Conservation (phyloP, 1,284 basidiomycete species). For the Moesziomyces parantarcticus region DNA sequence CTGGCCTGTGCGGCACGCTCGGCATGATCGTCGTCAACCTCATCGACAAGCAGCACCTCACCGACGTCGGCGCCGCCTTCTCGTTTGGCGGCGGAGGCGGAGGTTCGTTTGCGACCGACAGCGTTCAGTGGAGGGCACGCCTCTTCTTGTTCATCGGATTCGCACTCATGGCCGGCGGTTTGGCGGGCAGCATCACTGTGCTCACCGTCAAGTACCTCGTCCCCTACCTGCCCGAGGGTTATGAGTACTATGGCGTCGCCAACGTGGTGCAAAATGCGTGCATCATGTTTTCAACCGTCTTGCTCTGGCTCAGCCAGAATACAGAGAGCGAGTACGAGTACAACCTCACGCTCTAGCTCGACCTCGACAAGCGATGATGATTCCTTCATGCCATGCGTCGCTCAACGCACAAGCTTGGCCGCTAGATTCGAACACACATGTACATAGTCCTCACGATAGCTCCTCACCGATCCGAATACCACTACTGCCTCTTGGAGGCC, state of each 20-base stretch:
- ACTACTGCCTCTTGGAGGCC: too few relatives aligned
- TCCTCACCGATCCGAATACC: not conserved
- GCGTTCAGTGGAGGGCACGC: conserved; percentile 85
- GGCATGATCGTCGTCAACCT: conserved; percentile 93
- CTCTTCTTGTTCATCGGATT: conserved; percentile 94
- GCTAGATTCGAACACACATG: not conserved
- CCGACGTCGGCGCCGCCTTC: conserved; percentile 69
- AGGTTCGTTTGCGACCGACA: conserved; percentile 73
- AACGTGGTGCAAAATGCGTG: conserved; percentile 91
- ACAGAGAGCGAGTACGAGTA: conserved; percentile 86
- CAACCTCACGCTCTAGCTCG: conserved; percentile 77
- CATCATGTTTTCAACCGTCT: conserved; percentile 87
- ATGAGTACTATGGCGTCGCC: conserved; percentile 89
- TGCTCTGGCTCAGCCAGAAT: conserved; percentile 88
- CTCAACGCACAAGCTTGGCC: too few relatives aligned
- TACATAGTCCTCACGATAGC: not conserved
- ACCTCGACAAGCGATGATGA: too few relatives aligned
- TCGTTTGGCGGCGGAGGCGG: conserved; percentile 50
- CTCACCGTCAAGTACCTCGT: conserved; percentile 92
- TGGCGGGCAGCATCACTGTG: conserved; percentile 90
- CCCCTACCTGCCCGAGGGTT: conserved; percentile 78
- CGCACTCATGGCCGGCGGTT: conserved; percentile 92
- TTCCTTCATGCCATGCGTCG: too few relatives aligned
- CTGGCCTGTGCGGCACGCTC: conserved; percentile 90
- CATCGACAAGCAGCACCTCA: conserved; percentile 91